Conservation (phyloP, 1,139 yeast genomes). For the Hyphopichia fennica region DNA sequence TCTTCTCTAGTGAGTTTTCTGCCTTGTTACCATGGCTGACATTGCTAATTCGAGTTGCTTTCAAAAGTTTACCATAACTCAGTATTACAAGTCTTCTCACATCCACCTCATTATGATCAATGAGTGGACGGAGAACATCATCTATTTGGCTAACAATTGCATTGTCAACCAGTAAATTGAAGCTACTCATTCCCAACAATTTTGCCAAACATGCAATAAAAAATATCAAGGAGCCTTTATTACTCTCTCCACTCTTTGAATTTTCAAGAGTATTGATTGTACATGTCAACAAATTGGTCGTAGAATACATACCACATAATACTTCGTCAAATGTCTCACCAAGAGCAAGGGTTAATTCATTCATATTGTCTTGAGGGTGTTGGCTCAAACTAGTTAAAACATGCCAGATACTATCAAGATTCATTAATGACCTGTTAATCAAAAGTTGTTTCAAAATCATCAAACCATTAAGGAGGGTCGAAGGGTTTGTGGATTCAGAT, state of each 20-base stretch:
- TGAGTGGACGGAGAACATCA: constrained; percentile 21
- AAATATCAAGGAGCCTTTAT: constrained; percentile 13
- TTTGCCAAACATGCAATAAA: constrained; percentile 23
- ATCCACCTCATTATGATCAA: constrained; percentile 35
- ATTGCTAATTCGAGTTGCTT: constrained; percentile 15
- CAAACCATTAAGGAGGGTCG: constrained; percentile 24
- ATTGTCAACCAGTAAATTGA: constrained; percentile 19
- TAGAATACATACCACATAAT: constrained; percentile 25
- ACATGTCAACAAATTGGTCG: constrained; percentile 16
- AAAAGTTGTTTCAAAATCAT: constrained; percentile 37
- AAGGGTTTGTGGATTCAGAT: constrained; percentile 5
- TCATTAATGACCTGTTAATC: constrained; percentile 22
- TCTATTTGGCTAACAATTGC: constrained; percentile 28
- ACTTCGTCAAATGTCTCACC: constrained; percentile 34
- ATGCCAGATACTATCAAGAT: constrained; percentile 22
- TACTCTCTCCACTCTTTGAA: not conserved
- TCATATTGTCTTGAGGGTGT: constrained; percentile 11
- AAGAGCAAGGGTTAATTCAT: constrained; percentile 25
- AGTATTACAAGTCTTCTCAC: constrained; percentile 41
- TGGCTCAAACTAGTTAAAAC: constrained; percentile 20
- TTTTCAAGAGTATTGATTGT: constrained; percentile 11
- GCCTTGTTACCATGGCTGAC: constrained; percentile 7
- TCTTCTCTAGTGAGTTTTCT: constrained; percentile 10
- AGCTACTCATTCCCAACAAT: constrained; percentile 18
- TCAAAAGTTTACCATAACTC: constrained; percentile 38